Base-by-base conservation (phyloP, 2,329 filamentous ascomycete genomes). In the Elsinoe batatas region DNA sequence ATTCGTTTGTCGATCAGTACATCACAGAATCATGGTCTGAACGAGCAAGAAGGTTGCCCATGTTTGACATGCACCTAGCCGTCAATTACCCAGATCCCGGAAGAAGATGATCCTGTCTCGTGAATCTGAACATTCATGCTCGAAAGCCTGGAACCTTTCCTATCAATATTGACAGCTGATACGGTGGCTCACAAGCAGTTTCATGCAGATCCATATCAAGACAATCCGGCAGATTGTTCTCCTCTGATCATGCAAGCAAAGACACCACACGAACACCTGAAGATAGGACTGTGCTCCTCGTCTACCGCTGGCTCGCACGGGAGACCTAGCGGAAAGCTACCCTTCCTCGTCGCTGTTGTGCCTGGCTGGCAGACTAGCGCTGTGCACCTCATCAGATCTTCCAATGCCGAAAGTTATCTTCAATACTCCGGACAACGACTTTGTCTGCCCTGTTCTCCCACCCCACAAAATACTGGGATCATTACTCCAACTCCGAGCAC, bases 1-100 rank as follows among this genome's bases (percentile, higher is more conserved):
- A 18, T 33, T 49, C 33, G 47, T 51, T 35, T 35, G 47, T 51
- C 33, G 47, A 51, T 51, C 47, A 51, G 32, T 38, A 38, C 47
- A 38, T 26, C 33, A 51, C 15, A 33, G 32, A n/a, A 26, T 33
- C 44, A 33, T 49, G 22, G 44, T 44, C 7, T 26, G 18, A 30
- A 44, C 17, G 40, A 26, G 40, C 40, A 44, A 33, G 26, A 49
- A 49, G 26, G 44, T 49, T 49, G 26, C 15, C 17, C 44, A 49
- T 49, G 44, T 33, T 49, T 33, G 44, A 49, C 26, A 15, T 33
- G 5, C n/a, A 22, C 13, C 26, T 32, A n/a, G 42, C 26, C 42
- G 7, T 33, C 26, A 49, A n/a, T 51, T 33, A 18, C 22, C 47
- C 47, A 51, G 33, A 51, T 38, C 35, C 33, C 47, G 33, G 33